phyloP scores from a whole-genome alignment of 805 yeast species.

The Spathaspora gorwiae region DNA sequence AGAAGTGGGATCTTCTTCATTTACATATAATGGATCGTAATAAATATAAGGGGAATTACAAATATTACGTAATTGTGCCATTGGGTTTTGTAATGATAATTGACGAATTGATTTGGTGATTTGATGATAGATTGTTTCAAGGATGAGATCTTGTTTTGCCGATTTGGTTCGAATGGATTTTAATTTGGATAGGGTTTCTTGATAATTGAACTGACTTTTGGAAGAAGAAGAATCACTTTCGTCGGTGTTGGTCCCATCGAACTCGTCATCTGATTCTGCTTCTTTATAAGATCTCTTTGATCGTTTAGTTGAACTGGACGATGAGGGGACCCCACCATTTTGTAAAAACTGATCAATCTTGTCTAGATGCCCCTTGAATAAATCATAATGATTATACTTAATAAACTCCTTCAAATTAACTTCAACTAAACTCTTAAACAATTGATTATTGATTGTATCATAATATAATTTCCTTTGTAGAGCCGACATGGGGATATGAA shows the following conservation, averaged over 20 bases:
- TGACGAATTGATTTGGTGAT: slow-evolving; percentile 27
- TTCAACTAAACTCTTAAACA: slow-evolving; percentile 43
- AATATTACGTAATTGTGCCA: slow-evolving; percentile 81
- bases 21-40: slow-evolving; percentile 57
- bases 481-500: slow-evolving; percentile 64
- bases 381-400: slow-evolving; percentile 28
- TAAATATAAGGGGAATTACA: slow-evolving; percentile 85
- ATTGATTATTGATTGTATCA: slow-evolving; percentile 41
- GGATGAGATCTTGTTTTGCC: slow-evolving; percentile 9
- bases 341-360: slow-evolving; percentile 40
- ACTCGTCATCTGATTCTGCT: slow-evolving; percentile 28
- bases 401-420: slow-evolving; percentile 51
- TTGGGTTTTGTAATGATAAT: slow-evolving; percentile 50
- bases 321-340: slow-evolving; percentile 12
- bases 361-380: slow-evolving; percentile 17
- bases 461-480: slow-evolving; percentile 63
- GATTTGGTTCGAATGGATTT: slow-evolving; percentile 2
- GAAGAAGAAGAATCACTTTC: background rate
- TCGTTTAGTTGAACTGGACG: background rate
- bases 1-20: too few species aligned
- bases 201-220: slow-evolving; percentile 3
- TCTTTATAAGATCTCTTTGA: slow-evolving; percentile 11
- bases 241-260: slow-evolving; percentile 9
- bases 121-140: slow-evolving; percentile 11
- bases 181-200: background rate